phyloP scores from a whole-genome alignment of 164 flowering plant species.

The Warburgia ugandensis region DNA sequence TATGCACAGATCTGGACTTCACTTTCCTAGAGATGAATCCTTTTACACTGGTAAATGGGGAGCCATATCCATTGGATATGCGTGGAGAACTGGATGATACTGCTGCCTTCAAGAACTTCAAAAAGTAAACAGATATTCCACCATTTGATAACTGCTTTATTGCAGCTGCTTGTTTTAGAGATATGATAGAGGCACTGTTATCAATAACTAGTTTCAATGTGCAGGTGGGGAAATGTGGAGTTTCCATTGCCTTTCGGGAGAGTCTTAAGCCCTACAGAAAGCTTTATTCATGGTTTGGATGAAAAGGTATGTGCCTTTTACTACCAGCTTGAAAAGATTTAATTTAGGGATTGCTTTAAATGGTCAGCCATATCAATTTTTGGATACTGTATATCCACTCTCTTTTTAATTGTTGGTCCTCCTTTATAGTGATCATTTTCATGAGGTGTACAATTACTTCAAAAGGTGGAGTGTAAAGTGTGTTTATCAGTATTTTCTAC shows the following conservation, averaged over 20 bases:
- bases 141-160: background rate
- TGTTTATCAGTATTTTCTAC: too few relatives aligned
- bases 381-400: background rate
- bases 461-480: too few relatives aligned
- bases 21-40: constrained; percentile 99
- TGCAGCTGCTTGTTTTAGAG: background rate
- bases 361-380: too few relatives aligned
- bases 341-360: background rate
- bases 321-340: background rate
- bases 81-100: constrained; percentile 99
- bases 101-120: constrained; percentile 97
- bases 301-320: constrained; percentile 54
- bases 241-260: constrained; percentile 91
- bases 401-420: too few relatives aligned
- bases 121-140: constrained; percentile 43
- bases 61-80: constrained; percentile 99
- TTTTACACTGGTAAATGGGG: constrained; percentile 80
- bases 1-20: constrained; percentile 78
- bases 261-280: constrained; percentile 76
- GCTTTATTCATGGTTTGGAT: constrained; percentile 65
- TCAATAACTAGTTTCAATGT: background rate
- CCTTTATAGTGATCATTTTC: too few relatives aligned
- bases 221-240: constrained; percentile 77
- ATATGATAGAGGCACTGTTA: background rate
- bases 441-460: too few relatives aligned